Base-by-base conservation (phyloP, 1,139 yeast genomes). In the Casaregolazyma suthepensis region DNA sequence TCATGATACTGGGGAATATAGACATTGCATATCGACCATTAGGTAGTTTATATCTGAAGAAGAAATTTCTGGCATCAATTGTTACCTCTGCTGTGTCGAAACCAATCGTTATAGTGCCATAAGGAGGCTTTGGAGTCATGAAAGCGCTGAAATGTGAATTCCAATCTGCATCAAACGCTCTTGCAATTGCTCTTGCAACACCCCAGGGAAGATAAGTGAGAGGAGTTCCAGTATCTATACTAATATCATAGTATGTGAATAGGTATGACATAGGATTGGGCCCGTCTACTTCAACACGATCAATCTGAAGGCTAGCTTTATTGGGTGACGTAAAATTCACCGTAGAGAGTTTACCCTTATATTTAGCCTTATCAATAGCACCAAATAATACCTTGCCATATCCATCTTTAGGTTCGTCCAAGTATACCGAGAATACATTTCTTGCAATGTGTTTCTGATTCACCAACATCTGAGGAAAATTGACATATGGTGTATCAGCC, bases 321-420 rank as follows among this genome's bases (percentile, higher is more conserved):
- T 18, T 26, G 22, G 40, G n/a, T 15, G 52, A 42, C n/a, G 53
- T 56, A 35, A 63, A 40, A n/a, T 70, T 69, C 6, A 69, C 61
- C 2, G 66, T 62, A 53, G 57, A 60, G 18, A 81, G 71, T 6
- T 70, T 61, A 0, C 85, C 86, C 0, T 68, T 50, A 63, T 74
- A 80, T 63, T 79, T 79, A 35, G 77, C 71, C 47, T 71, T 69
- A 65, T 82, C 86, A 9, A 81, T 70, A 5, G 82, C 87, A 7
- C 87, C 87, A 64, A 82, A 80, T 50, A 82, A 66, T 23, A 82
- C 61, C 19, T 72, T 63, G 1, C 86, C 87, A 18, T 66, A 58
- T 1, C 77, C 66, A n/a, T 68, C 68, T 35, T 69, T 59, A 46
- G 73, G 68, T 45, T 73, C 68, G 54, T 75, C 72, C 58, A 82